phyloP scores from a whole-genome alignment of 169 alveolate species.

The Babesia divergens region DNA sequence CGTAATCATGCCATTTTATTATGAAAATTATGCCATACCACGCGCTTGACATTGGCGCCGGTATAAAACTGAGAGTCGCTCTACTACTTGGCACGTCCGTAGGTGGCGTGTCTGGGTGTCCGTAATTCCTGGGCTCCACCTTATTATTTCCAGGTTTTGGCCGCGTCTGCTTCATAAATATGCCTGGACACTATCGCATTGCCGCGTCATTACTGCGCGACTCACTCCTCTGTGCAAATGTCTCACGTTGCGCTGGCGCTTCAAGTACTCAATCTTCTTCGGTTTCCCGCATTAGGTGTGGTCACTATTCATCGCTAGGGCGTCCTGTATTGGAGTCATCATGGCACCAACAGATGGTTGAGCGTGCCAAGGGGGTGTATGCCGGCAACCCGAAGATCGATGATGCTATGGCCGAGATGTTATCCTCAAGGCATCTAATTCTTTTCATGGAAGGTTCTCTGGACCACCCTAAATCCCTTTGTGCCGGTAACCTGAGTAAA shows the following conservation, averaged over 20 bases:
- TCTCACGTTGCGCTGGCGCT: background rate
- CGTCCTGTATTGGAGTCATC: slow-evolving; percentile 13
- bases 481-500: slow-evolving; percentile 49
- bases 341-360: slow-evolving; percentile 8
- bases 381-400: slow-evolving; percentile 37
- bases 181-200: slow-evolving; percentile 14
- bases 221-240: background rate
- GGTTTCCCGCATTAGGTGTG: background rate
- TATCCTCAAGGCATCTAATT: slow-evolving; percentile 16
- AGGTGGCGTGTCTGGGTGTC: no score
- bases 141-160: no score
- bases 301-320: slow-evolving; percentile 13
- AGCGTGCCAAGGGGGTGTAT: slow-evolving; percentile 30
- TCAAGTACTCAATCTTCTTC: background rate
- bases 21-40: no score
- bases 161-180: no score
- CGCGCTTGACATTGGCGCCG: no score
- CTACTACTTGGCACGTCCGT: no score
- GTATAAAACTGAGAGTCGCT: no score
- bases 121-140: no score
- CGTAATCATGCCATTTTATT: no score
- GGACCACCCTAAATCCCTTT: slow-evolving; percentile 60
- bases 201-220: background rate
- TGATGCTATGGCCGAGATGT: slow-evolving; percentile 42
- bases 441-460: slow-evolving; percentile 66